Evolutionary conservation across 208 protist species (phyloP).

Genomic region (Herpetomonas samuelpessoai): DNA sequence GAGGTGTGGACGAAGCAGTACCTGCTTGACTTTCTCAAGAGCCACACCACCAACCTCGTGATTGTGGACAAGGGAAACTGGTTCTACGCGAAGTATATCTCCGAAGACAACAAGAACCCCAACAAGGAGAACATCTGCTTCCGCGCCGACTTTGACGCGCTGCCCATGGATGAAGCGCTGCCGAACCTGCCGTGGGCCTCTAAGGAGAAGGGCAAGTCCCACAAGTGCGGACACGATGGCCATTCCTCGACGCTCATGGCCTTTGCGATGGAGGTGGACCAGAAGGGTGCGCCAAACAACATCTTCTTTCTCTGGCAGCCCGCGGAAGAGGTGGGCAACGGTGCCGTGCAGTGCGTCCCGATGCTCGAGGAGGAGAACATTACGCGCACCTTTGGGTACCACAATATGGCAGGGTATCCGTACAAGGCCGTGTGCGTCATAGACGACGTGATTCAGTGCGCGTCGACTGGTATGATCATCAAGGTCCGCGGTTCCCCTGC

Average conservation of each 20-base stretch:
- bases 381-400: constrained; percentile 35
- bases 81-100: constrained; percentile 38
- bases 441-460: constrained; percentile 36
- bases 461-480: constrained; percentile 40
- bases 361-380: constrained; percentile 36
- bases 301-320: constrained; percentile 48
- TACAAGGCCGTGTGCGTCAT: constrained; percentile 29
- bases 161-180: constrained; percentile 38
- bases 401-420: constrained; percentile 38
- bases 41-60: constrained; percentile 22
- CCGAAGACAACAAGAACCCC: constrained; percentile 1
- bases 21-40: constrained; percentile 24
- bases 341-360: constrained; percentile 36
- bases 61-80: constrained; percentile 30
- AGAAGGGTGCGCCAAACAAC: constrained; percentile 35
- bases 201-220: constrained; percentile 29
- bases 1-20: constrained; percentile 47
- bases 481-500: constrained; percentile 30
- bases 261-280: constrained; percentile 47
- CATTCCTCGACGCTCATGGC: constrained; percentile 32
- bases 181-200: constrained; percentile 31
- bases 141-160: constrained; percentile 39
- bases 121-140: constrained; percentile 27
- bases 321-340: constrained; percentile 30
- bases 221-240: constrained; percentile 46